phyloP scores from a whole-genome alignment of 495 filamentous ascomycete genomes.

The Xylaria cubensis region DNA sequence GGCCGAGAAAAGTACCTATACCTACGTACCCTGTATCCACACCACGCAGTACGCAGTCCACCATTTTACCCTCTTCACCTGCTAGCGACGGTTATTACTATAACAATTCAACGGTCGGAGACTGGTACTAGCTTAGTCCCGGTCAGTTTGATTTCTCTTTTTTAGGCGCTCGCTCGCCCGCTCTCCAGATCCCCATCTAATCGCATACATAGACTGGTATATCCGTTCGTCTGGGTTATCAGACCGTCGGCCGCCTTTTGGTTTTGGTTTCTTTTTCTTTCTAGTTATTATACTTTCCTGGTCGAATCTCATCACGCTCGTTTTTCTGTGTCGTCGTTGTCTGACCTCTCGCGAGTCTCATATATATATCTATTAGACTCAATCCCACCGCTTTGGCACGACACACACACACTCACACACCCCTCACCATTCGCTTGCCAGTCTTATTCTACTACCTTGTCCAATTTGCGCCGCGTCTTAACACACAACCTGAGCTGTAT shows the following conservation, averaged over 20 bases:
- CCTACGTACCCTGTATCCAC: conserved; percentile 20
- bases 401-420: background rate
- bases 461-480: conserved; percentile 7
- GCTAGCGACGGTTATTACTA: conserved; percentile 24
- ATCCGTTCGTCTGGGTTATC: conserved; percentile 10
- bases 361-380: conserved; percentile 11
- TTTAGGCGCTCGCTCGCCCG: conserved; percentile 4
- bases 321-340: background rate
- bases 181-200: conserved; percentile 8
- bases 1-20: conserved; percentile 2
- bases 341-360: background rate
- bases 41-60: conserved; percentile 12
- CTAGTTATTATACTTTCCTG: background rate
- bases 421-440: conserved; percentile 23
- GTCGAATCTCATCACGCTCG: conserved; percentile 8
- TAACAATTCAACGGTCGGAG: conserved; percentile 24
- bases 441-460: conserved; percentile 2
- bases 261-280: background rate
- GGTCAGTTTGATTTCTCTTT: conserved; percentile 13
- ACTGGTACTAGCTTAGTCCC: conserved; percentile 14
- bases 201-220: conserved; percentile 14
- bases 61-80: conserved; percentile 13
- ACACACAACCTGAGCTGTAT: background rate
- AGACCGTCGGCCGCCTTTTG: conserved; percentile 5
- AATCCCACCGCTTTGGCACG: conserved; percentile 5